phyloP scores from a whole-genome alignment of 1,139 yeast genomes.

The Arxiozyma heterogenica region DNA sequence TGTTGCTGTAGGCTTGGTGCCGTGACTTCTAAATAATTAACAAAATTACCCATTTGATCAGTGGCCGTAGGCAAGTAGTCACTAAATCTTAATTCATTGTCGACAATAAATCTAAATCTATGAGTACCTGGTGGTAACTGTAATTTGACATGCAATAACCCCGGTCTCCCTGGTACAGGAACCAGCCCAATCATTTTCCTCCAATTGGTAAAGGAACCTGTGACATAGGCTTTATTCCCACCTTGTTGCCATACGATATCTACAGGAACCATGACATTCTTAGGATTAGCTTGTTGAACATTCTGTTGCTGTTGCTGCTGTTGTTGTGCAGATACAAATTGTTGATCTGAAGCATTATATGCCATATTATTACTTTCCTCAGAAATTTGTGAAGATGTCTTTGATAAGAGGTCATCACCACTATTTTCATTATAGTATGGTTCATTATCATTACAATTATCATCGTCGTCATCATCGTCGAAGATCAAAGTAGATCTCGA shows the following conservation, averaged over 20 bases:
- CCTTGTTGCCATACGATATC: constrained; percentile 92
- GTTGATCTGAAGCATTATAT: neutral
- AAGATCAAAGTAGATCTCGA: constrained; percentile 18
- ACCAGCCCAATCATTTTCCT: constrained; percentile 77
- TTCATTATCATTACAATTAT: constrained; percentile 11
- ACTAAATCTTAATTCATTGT: constrained; percentile 84
- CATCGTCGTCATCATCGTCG: constrained; percentile 14
- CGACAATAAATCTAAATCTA: constrained; percentile 85
- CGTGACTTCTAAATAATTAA: constrained; percentile 77
- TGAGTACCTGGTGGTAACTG: constrained; percentile 80
- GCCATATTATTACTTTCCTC: neutral
- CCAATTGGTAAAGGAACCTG: constrained; percentile 97
- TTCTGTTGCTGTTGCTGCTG: constrained; percentile 6
- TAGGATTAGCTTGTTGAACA: constrained; percentile 3
- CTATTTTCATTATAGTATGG: neutral
- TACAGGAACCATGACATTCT: constrained; percentile 44
- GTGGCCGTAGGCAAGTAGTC: constrained; percentile 94
- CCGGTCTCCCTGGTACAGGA: constrained; percentile 38
- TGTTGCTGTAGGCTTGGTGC: constrained; percentile 32
- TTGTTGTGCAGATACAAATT: constrained; percentile 4
- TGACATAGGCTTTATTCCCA: constrained; percentile 80
- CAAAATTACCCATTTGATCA: constrained; percentile 94
- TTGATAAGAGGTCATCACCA: constrained; percentile 14
- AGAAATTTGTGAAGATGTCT: constrained; percentile 6
- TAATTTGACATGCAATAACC: constrained; percentile 42